phyloP scores from a whole-genome alignment of 2,329 filamentous ascomycete genomes.

The Trichoderma asperellum region DNA sequence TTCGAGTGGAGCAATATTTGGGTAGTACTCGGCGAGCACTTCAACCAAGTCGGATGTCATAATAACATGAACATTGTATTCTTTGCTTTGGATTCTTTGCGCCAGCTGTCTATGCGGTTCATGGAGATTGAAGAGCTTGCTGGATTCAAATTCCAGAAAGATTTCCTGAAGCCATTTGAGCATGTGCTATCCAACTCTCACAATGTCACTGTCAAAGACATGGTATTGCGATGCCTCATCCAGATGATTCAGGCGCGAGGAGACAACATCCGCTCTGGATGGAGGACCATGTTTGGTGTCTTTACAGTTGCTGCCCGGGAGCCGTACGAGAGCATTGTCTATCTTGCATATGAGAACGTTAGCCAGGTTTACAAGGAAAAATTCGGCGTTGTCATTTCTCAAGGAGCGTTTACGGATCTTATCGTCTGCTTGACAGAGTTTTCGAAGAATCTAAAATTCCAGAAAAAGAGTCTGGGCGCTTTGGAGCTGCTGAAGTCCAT shows the following conservation, averaged over 20 bases:
- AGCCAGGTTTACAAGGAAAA: conserved; percentile 93
- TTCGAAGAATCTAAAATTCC: conserved; percentile 97
- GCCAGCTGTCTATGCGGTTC: conserved; percentile 97
- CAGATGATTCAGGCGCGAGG: conserved; percentile 99
- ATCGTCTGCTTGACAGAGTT: conserved; percentile 97
- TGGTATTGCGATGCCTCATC: conserved; percentile 92
- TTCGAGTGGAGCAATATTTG: conserved; percentile 99
- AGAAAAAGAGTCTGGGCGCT: conserved; percentile 96
- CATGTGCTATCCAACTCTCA: conserved; percentile 94
- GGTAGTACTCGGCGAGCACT: conserved; percentile 96
- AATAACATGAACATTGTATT: conserved; percentile 96
- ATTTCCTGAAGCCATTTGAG: conserved; percentile 98
- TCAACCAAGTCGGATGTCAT: conserved; percentile 96
- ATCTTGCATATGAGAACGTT: conserved; percentile 95
- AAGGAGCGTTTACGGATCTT: conserved; percentile 94
- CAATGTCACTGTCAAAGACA: conserved; percentile 92
- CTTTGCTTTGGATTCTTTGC: conserved; percentile 92
- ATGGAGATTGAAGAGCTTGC: conserved; percentile 98
- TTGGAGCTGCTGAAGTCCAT: conserved; percentile 94
- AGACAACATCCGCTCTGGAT: conserved; percentile 95
- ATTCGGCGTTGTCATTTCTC: conserved; percentile 93
- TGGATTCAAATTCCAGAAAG: conserved; percentile 99
- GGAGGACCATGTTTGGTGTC: conserved; percentile 99
- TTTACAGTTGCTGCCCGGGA: conserved; percentile 95
- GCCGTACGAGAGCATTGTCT: conserved; percentile 93